Evolutionary conservation across 345 rosid genomes (phyloP).

Genomic region (Adansonia digitata): DNA sequence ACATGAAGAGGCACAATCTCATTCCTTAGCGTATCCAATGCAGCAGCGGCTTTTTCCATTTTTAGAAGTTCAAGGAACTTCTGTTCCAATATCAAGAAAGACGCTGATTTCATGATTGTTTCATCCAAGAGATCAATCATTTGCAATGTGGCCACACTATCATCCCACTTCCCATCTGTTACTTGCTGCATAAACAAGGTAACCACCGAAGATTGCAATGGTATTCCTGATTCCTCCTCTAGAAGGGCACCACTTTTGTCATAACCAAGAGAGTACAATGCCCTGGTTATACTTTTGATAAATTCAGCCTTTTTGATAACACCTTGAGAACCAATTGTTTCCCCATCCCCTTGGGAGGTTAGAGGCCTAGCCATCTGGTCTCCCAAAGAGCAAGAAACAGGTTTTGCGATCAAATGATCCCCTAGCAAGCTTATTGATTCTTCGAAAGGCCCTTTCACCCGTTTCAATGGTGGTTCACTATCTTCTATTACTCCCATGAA

Average conservation of each 20-base stretch:
- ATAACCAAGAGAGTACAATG: conserved; percentile 71
- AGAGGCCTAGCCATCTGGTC: conserved; percentile 66
- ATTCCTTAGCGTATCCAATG: conserved; percentile 50
- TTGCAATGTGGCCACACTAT: conserved; percentile 47
- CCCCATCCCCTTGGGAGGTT: conserved; percentile 57
- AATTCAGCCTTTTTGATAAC: conserved; percentile 58
- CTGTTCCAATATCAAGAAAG: conserved; percentile 60
- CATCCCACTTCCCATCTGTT: conserved; percentile 60
- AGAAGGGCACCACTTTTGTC: conserved; percentile 52
- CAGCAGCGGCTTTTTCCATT: conserved; percentile 37
- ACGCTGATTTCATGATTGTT: conserved; percentile 44
- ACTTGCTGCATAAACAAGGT: conserved; percentile 51
- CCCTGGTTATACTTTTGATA: conserved; percentile 49
- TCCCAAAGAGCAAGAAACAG: conserved; percentile 45
- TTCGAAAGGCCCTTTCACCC: conserved; percentile 37
- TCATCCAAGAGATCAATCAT: conserved; percentile 53
- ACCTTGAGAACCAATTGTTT: conserved; percentile 51
- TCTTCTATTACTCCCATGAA: conserved; percentile 78
- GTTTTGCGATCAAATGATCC: conserved; percentile 29
- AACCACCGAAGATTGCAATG: conserved; percentile 43
- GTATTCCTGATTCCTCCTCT: conserved; percentile 68
- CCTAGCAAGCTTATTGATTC: conserved; percentile 37
- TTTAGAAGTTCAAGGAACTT: conserved; percentile 55
- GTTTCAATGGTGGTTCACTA: conserved; percentile 65
- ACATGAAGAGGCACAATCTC: conserved; percentile 60